Evolutionary conservation across 176 grass and related monocot genomes (phyloP).

Genomic region (Zea mays): Zm-B73-REFERENCE-NAM-5.0 NC_050096.1:118512501-118513000

Average conservation of each 20-base stretch:
- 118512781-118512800: slow-evolving; percentile 46
- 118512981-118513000: too few relatives aligned
- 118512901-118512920: slow-evolving; percentile 54
- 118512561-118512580: too few relatives aligned
- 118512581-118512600: slow-evolving; percentile 23
- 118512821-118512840: slow-evolving; percentile 78
- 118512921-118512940: too few relatives aligned
- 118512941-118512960: too few relatives aligned
- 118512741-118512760: slow-evolving; percentile 68
- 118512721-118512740: slow-evolving; percentile 50
- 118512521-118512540: too few relatives aligned
- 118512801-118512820: slow-evolving; percentile 54
- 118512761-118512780: slow-evolving; percentile 75
- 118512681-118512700: slow-evolving; percentile 57
- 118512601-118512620: background rate
- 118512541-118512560: too few relatives aligned
- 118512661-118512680: too few relatives aligned
- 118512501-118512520: too few relatives aligned
- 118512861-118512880: slow-evolving; percentile 86
- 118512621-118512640: slow-evolving; percentile 19
- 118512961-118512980: too few relatives aligned
- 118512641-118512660: too few relatives aligned
- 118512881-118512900: slow-evolving; percentile 69
- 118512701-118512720: slow-evolving; percentile 53
- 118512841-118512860: slow-evolving; percentile 83